A percentile compares a stretch with the other conserved stretches of the same genome.
Evolutionary conservation across 2,329 filamentous ascomycete genomes (phyloP).

Genomic region (Purpureocillium takamizusanense): DNA sequence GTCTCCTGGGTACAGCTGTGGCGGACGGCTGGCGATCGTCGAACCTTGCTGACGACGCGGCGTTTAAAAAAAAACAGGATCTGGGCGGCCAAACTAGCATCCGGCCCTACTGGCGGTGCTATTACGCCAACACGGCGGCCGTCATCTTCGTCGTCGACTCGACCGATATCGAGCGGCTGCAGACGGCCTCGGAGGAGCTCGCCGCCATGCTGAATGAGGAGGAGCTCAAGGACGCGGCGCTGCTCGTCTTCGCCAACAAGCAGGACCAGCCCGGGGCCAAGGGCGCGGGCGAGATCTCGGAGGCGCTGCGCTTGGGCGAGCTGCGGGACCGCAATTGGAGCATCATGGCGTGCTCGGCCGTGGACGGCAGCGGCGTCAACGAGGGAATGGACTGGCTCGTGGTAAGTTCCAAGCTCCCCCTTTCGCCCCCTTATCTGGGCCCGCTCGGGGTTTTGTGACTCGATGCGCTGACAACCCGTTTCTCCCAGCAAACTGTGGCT

Average conservation of each 20-base stretch:
- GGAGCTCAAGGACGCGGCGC: conserved; percentile 82
- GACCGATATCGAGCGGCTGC: conserved; percentile 90
- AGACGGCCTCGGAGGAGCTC: conserved; percentile 87
- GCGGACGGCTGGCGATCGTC: no score
- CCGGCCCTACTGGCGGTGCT: conserved; percentile 97
- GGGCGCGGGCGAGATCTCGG: conserved; percentile 92
- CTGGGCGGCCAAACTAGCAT: conserved; percentile 98
- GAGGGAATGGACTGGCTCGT: conserved; percentile 99
- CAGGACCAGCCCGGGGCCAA: conserved; percentile 97
- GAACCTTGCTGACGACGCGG: no score
- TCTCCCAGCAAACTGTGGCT: conserved; percentile 24
- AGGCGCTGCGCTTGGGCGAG: conserved; percentile 82
- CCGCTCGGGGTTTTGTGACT: neutral
- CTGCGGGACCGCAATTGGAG: conserved; percentile 97
- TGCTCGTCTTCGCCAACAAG: conserved; percentile 97
- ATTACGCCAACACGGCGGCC: conserved; percentile 96
- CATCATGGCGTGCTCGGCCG: conserved; percentile 94
- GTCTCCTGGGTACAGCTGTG: no score
- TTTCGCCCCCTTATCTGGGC: neutral
- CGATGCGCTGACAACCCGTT: conserved; percentile 3
- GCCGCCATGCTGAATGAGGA: conserved; percentile 95
- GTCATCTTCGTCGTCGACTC: conserved; percentile 98
- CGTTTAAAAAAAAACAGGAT: conserved; percentile 49
- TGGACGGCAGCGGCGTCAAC: conserved; percentile 87
- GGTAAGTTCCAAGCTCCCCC: conserved; percentile 42